Base-by-base conservation (phyloP, 2,329 filamentous ascomycete species). In the Nannizzia gypsea region DNA sequence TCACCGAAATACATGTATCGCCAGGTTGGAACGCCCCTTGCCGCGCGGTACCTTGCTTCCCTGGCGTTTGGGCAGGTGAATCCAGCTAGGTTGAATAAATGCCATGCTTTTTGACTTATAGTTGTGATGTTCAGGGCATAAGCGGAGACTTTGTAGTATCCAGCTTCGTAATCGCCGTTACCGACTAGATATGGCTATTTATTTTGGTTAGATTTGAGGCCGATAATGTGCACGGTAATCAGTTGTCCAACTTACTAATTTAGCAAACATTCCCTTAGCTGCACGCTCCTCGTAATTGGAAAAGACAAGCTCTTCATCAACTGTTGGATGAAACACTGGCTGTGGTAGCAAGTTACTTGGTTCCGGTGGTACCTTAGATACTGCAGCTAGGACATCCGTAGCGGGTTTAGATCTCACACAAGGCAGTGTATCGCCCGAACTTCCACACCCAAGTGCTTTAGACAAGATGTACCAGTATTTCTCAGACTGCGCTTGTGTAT, bases 241-340 rank as follows among this genome's bases (percentile, higher is more conserved):
- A 34, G 63, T 57, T 13, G 64, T 17, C 9, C 1, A 9, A 63
- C 66, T 52, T 60, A 64, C 58, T 62, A 76, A 36, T 31, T 69
- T 72, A 9, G 71, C 71, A 62, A 77, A 77, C 15, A 57, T 62
- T 17, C 71, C 73, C 1, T 62, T 58, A 1, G 64, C 20, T 5
- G 60, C 44, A 22, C 40, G 24, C n/a, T 52, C n/a, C 15, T 59
- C 56, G 56, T 77, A 78, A 62, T 77, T 69, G 0, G 67, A 61
- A 20, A 77, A 77, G 3, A 78, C 72, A 3, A 67, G 63, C 28
- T 70, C 64, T 3, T 67, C 64, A 61, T 78, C 76, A 1, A 70
- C 64, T 6, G 67, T 69, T 3, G 75, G 76, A 11, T 72, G 75
- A 59, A 78, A 77, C 0, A 72, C 63, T 28, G 64, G 64, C 50